Percentiles rank a stretch among this genome's conserved stretches.
Conservation (phyloP, 306 rosid genomes). For the Gleditsia sinensis region DNA sequence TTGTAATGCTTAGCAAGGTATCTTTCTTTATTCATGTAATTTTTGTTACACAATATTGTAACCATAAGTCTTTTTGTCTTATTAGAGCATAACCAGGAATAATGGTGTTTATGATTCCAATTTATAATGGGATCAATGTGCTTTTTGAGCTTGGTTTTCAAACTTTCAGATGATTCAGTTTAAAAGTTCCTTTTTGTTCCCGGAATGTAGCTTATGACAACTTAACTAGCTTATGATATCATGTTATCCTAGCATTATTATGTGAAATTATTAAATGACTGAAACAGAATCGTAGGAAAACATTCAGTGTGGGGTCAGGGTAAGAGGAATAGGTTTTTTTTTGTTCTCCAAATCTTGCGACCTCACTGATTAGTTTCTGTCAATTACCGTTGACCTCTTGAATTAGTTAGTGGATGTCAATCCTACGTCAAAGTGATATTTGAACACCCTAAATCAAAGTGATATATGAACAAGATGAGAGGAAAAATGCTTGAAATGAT, state of each 20-base stretch:
- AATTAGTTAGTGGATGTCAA: neutral
- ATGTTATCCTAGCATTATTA: neutral
- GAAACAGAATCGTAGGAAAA: neutral
- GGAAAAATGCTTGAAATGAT: neutral
- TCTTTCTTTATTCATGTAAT: neutral
- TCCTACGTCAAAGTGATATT: neutral
- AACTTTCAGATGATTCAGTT: neutral
- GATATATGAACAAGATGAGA: neutral
- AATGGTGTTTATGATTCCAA: neutral
- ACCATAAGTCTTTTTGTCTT: neutral
- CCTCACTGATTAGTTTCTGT: neutral
- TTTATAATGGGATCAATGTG: neutral
- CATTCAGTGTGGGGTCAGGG: neutral
- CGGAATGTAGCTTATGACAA: neutral
- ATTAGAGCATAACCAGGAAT: neutral
- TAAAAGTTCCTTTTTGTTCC: neutral
- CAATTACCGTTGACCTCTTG: neutral
- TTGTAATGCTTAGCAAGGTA: slow-evolving; percentile 98
- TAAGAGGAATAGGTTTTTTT: neutral
- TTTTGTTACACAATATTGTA: neutral
- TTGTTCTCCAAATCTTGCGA: neutral
- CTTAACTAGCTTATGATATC: neutral
- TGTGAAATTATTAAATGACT: neutral
- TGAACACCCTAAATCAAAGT: no score
- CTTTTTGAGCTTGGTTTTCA: neutral